Base-by-base conservation (phyloP, 257 asterid genomes). In the Solanum bulbocastanum region DNA sequence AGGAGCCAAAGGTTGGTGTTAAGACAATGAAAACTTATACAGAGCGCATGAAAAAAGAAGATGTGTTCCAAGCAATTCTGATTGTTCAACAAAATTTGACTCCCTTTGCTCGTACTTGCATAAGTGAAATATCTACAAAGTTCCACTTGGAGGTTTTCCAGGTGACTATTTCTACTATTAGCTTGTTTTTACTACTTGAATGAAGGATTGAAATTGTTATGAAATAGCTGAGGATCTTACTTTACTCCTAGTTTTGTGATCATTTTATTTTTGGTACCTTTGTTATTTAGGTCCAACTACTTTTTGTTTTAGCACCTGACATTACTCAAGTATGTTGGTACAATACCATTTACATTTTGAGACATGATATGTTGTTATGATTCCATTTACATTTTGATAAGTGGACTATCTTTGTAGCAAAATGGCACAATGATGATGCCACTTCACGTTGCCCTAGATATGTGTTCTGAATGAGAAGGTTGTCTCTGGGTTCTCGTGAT, bases 61-160 rank as follows among this genome's bases (percentile, higher is more conserved):
- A 92, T 79, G 98, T 96, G 82, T 91, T 79, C 85, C 92, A 93
- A 23, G 97, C 98, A 83, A 93, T 96, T 86, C 89, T 96, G 87
- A 95, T 94, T 39, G 98, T 95, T 75, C 99, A 96, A 91, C 95
- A 92, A 92, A 96, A 92, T 88, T 88, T 96, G 90, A 96, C 98
- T 40, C 95, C 98, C 2, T 92, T 94, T 90, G 99, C 98, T 27
- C 84, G 84, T 44, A 88, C 93, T 30, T 93, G 97, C 88, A 88
- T 95, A 10, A 87, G 91, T 92, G 99, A 96, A 90, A 92, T 93
- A 88, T 95, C 99, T 10, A 35, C 97, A 36, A 96, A 94, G 88
- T 94, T 95, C 84, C 97, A 93, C 88, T 89, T 96, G 92, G 99
- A 96, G 91, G 95, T 92, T 90, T 96, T 96, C 75, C 98, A 94